Base-by-base conservation (phyloP, 2,329 filamentous ascomycete species). In the Aspergillus bombycis region DNA sequence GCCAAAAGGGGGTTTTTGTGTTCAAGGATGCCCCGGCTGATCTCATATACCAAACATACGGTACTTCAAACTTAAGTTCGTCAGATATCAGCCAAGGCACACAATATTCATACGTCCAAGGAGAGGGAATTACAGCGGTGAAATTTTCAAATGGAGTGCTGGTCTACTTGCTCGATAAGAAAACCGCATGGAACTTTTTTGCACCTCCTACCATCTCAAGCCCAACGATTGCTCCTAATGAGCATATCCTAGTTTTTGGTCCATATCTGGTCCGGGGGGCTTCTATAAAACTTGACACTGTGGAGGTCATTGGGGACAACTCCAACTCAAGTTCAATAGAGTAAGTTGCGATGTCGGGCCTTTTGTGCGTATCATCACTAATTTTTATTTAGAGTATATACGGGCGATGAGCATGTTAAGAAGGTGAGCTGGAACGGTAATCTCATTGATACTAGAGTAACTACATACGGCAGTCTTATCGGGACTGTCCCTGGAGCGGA, bases 181-280 rank as follows among this genome's bases (percentile, higher is more conserved):
- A 79, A 12, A 81, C 84, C 0, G 86, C 84, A 1, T 88, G 83
- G 81, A 83, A 81, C 7, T 85, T 88, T 70, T 88, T 84, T 76
- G 85, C 85, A 2, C 81, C 85, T 4, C 68, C 83, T 3, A 82
- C 81, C 10, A 81, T 81, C 0, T 69, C 68, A 1, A 76, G 82
- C 60, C 85, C 85, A 0, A 73, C 76, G 46, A 80, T 85, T 21
- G 71, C 73, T 1, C 77, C 82, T 0, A 68, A 80, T 57, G 71
- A 85, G 64, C 83, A 86, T 41, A 77, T 82, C 19, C 74, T 83
- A 46, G 78, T 82, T 23, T 67, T 79, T 2, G 81, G 81, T 1
- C 80, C 81, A 1, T 82, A 82, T 63, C 73, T 82, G 7, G 79
- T 82, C n/a, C 75, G 81, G 41, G 77, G 69, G 28, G 80, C 79